These are phyloP conservation scores for Dimargaris xerosporica DNA, from an alignment of 192 early-diverging fungal genomes.

Conservation along the genomic window DNA sequence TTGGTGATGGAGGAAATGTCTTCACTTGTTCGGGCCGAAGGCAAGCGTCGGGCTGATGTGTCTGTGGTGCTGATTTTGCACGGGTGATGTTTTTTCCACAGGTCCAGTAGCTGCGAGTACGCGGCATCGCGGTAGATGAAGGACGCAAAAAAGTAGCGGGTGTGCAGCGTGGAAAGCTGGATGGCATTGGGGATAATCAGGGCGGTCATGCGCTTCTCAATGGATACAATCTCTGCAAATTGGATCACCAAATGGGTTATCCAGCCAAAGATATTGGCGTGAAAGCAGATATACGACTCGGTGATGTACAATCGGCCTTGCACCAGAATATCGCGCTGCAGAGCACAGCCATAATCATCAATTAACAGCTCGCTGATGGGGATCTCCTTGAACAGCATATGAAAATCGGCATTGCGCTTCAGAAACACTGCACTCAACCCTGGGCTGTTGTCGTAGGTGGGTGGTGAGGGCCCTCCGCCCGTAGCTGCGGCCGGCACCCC, in stretches of 20 bases:
- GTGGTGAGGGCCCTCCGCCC: too few relatives aligned
- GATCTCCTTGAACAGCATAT: slow-evolving; percentile 31
- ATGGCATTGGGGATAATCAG: slow-evolving; percentile 82
- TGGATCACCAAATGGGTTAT: slow-evolving; percentile 61
- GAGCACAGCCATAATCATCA: slow-evolving; percentile 65
- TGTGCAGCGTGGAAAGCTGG: slow-evolving; percentile 51
- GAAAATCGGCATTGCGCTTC: slow-evolving; percentile 34
- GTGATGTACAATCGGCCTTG: slow-evolving; percentile 78
- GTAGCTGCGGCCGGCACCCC: too few relatives aligned
- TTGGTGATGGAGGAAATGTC: neutral
- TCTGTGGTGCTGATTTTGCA: neutral
- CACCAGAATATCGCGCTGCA: slow-evolving; percentile 78
- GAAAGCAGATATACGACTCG: slow-evolving; percentile 64
- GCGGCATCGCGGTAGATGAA: slow-evolving; percentile 72
- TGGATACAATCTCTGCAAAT: slow-evolving; percentile 59
- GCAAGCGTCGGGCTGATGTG: neutral
- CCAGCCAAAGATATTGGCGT: slow-evolving; percentile 85
- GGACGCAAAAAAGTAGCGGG: slow-evolving; percentile 70
- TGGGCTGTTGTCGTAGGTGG: slow-evolving; percentile 16
- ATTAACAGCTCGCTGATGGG: slow-evolving; percentile 34
- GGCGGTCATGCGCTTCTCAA: slow-evolving; percentile 75
- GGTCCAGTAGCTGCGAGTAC: slow-evolving; percentile 50
- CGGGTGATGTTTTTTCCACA: slow-evolving; percentile 33
- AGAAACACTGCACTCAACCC: slow-evolving; percentile 32
- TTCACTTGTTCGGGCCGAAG: neutral